Conservation (phyloP, 768 basidiomycete species). For the Pulveroboletus ravenelii region DNA sequence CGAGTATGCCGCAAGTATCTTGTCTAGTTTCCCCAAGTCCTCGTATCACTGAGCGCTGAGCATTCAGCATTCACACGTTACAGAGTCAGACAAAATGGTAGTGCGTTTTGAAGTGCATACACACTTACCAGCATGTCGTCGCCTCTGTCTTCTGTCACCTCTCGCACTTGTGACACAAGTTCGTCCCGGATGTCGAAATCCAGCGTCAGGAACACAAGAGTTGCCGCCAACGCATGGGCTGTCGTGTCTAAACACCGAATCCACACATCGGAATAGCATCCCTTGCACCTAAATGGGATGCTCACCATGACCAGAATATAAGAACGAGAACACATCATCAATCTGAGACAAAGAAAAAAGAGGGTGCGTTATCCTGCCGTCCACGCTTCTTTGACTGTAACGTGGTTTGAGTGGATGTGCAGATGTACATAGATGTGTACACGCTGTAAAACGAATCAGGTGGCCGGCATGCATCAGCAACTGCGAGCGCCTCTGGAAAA, state of each 20-base stretch:
- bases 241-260: conserved; percentile 23
- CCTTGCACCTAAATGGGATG: neutral
- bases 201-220: conserved; percentile 29
- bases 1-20: conserved; percentile 25
- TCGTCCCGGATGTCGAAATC: conserved; percentile 32
- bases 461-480: too few species aligned
- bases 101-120: too few species aligned
- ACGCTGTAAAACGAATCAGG: too few species aligned
- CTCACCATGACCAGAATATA: conserved; percentile 56
- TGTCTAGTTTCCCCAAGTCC: conserved; percentile 26
- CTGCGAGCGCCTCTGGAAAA: too few species aligned
- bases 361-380: neutral
- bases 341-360: conserved; percentile 30
- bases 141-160: conserved; percentile 19
- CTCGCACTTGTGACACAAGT: conserved; percentile 24
- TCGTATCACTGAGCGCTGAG: conserved; percentile 20
- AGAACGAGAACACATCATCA: conserved; percentile 46
- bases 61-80: neutral
- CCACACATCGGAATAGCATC: neutral
- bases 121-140: conserved; percentile 14
- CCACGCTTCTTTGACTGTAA: too few species aligned
- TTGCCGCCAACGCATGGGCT: conserved; percentile 27
- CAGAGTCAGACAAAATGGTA: neutral
- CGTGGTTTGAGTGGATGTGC: too few species aligned
- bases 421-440: too few species aligned